Evolutionary conservation across 352 stramenopile genomes (phyloP), one percentile per base, ranked within the genome.

Genomic region (Globisporangium okanoganense): DNA sequence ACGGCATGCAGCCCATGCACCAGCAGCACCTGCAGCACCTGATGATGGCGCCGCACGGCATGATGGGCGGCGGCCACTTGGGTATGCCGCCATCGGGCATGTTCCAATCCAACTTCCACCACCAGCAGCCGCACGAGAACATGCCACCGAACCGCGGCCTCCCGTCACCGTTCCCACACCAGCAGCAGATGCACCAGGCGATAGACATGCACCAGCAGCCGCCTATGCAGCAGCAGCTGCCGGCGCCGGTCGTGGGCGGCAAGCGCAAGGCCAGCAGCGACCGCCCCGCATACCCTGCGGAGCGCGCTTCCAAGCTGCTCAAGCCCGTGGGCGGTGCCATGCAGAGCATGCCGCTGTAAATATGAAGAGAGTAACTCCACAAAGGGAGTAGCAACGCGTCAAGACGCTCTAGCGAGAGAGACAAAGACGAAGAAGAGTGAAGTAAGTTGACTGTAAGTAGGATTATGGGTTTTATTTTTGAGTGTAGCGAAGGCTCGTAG

Each of bases 121-220:
- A 72, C 52, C 56, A 58, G 18, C 47, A 57, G 24, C 57, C 64
- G 47, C 58, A 70, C 24, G 35, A 70, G 25, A 58, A 13, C 20
- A 43, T 58, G 56, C 24, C 35, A 5, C n/a, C 56, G 22, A 47
- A 64, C 2, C 76, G 81, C 62, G 62, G 71, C 0, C 65, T 88
- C 29, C 67, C 76, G 5, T 72, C 75, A 31, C 72, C 72, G 31
- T 87, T 88, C 61, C 76, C 73, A 4, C 72, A 80, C 63, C 76
- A 71, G 5, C 72, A 81, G 51, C 29, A 33, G 51, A 87, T 87
- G 72, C 73, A 75, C 44, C 62, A 67, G 35, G 59, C 59, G 56
- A 67, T 71, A 64, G 29, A 33, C 29, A 33, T 33, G 66, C 71
- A 74, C 48, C 60, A 41, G 10, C 48, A 73, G 52, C 68, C 66